phyloP scores from a whole-genome alignment of 1,284 basidiomycete species.

The Sporisorium exsertum region DNA sequence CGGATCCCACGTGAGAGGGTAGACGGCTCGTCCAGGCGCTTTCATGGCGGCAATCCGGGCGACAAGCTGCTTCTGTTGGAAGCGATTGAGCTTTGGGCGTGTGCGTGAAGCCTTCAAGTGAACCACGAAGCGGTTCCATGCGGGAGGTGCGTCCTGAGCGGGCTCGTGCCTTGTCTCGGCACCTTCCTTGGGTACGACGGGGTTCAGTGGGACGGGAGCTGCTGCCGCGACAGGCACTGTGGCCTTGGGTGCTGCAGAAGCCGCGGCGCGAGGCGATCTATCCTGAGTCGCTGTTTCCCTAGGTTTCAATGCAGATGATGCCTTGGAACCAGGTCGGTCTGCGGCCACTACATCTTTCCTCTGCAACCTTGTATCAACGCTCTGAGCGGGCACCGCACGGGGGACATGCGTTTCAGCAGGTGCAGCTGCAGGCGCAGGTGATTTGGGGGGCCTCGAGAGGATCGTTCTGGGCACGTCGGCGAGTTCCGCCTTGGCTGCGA shows the following conservation, averaged over 20 bases:
- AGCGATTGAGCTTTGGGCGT: constrained; percentile 35
- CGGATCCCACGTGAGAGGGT: constrained; percentile 60
- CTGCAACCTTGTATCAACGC: constrained; percentile 2
- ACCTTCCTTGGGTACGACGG: constrained; percentile 41
- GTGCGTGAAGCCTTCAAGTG: constrained; percentile 31
- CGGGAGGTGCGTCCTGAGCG: constrained; percentile 49
- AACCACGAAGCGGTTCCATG: constrained; percentile 59
- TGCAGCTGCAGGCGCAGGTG: constrained; percentile 4
- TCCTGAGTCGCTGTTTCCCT: constrained; percentile 13
- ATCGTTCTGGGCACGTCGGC: constrained; percentile 31
- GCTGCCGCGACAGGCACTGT: constrained; percentile 17
- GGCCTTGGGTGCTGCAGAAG: background rate
- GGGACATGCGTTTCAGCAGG: constrained; percentile 6
- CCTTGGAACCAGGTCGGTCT: constrained; percentile 7
- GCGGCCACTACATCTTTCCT: constrained; percentile 9
- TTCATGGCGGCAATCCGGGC: constrained; percentile 42
- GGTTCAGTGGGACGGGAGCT: constrained; percentile 22
- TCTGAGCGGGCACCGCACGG: background rate
- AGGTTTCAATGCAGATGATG: constrained; percentile 3
- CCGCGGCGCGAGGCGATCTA: constrained; percentile 4
- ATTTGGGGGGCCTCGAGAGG: constrained; percentile 24
- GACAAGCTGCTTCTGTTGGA: constrained; percentile 43
- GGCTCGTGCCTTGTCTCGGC: constrained; percentile 47
- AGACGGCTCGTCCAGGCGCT: constrained; percentile 36
- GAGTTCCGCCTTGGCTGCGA: background rate